phyloP scores from a whole-genome alignment of 495 filamentous ascomycete genomes.

The Tuber magnatum region DNA sequence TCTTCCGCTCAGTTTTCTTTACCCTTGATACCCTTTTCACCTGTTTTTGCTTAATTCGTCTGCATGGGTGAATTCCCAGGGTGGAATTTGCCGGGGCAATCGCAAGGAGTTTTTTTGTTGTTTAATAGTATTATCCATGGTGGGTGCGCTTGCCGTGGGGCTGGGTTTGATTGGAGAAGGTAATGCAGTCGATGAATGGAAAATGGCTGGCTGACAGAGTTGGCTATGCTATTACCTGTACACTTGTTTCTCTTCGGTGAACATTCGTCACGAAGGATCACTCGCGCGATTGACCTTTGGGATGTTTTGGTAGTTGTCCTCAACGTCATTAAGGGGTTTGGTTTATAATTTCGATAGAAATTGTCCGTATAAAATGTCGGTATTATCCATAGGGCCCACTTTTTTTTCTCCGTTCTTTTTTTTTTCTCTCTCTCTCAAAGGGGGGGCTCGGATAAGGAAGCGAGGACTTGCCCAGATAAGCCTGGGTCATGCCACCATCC shows the following conservation, averaged over 20 bases:
- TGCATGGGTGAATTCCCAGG: neutral
- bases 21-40: neutral
- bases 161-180: neutral
- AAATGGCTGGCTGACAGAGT: neutral
- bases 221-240: neutral
- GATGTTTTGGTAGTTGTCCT: neutral
- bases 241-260: neutral
- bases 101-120: neutral
- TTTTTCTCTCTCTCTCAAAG: no score
- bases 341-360: neutral
- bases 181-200: neutral
- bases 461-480: neutral
- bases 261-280: neutral
- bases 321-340: neutral
- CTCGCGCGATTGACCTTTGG: neutral
- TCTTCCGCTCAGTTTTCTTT: no score
- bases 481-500: neutral
- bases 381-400: neutral
- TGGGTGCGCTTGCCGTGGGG: neutral
- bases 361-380: neutral
- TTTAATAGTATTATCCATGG: conserved; percentile 2
- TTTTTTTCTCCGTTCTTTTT: neutral
- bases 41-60: neutral
- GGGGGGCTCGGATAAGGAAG: neutral
- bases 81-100: neutral